Base-by-base conservation (phyloP, 371 early-diverging fungal genomes). In the Apophysomyces ossiformis region DNA sequence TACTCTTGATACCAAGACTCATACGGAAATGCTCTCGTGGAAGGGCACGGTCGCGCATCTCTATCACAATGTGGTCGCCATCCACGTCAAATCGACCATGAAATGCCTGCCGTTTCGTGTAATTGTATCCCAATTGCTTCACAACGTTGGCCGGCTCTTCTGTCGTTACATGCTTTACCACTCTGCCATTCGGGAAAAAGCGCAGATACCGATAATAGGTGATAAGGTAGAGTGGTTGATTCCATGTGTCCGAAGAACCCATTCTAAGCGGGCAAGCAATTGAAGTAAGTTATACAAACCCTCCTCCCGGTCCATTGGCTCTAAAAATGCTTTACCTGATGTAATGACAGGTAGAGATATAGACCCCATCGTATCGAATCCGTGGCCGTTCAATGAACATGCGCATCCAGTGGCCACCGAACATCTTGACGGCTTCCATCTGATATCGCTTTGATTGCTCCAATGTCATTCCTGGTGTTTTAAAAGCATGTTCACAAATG, bases 161-260 rank as follows among this genome's bases (percentile, higher is more conserved):
- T 5, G 87, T 85, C 0, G 87, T 85, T 18, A 85, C 59, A 62
- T 79, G 76, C 54, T 78, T 76, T 5, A 85, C 26, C 18, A 85
- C 71, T 1, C 74, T 72, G 15, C 88, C 85, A 66, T 88, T 77
- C 7, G 81, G 79, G 64, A 87, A 87, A 61, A 92, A 88, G 0
- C 91, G 82, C 13, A 92, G 46, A 67, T 89, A 91, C 13, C 89
- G 79, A 68, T 84, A 91, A 68, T 92, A 92, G 1, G 89, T 89
- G 9, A 93, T 88, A 37, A 90, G 57, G 67, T 90, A 88, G 21
- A 89, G 81, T 0, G 90, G 89, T 47, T 82, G 82, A 56, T 87
- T 80, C 79, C 79, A 86, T 2, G 74, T 56, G 39, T 89, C 89
- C 21, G 80, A 73, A 11, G 67, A 61, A 37, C 88, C 84, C 44